These are phyloP conservation scores for Emmonsiellopsis sp. DNA, from an alignment of 2,329 filamentous ascomycete species.

Conservation along the genomic window DNA sequence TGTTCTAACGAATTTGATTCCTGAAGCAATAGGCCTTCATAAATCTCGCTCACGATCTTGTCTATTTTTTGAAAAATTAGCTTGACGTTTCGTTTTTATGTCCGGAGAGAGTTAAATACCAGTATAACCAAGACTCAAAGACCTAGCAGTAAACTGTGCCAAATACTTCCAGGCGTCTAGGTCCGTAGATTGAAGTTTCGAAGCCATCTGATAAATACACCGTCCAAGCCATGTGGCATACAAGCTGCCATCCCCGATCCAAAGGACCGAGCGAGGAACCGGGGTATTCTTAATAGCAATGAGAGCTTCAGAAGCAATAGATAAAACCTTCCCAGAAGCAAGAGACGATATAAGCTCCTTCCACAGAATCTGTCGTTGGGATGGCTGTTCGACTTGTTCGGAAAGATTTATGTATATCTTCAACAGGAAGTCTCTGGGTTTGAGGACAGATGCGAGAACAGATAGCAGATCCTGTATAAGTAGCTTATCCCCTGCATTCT, in stretches of 20 bases:
- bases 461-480: conserved; percentile 27
- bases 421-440: conserved; percentile 33
- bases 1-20: conserved; percentile 18
- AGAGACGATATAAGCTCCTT: conserved; percentile 52
- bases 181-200: conserved; percentile 32
- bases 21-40: conserved; percentile 27
- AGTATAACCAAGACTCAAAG: conserved; percentile 62
- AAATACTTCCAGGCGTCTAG: conserved; percentile 24
- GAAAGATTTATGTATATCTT: conserved; percentile 39
- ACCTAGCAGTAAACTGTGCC: conserved; percentile 45
- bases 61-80: conserved; percentile 23
- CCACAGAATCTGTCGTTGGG: conserved; percentile 49
- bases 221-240: conserved; percentile 65
- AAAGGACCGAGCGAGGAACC: conserved; percentile 30
- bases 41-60: conserved; percentile 32
- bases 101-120: conserved; percentile 39
- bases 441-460: conserved; percentile 34
- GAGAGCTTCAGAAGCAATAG: conserved; percentile 48
- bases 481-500: conserved; percentile 26
- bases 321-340: conserved; percentile 52
- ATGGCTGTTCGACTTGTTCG: conserved; percentile 28
- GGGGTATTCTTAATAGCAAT: conserved; percentile 26
- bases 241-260: conserved; percentile 55
- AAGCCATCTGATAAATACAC: conserved; percentile 45
- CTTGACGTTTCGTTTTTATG: background rate